Base-by-base conservation (phyloP, 116 monocot species). In the Papilionanthe hybrid region DNA sequence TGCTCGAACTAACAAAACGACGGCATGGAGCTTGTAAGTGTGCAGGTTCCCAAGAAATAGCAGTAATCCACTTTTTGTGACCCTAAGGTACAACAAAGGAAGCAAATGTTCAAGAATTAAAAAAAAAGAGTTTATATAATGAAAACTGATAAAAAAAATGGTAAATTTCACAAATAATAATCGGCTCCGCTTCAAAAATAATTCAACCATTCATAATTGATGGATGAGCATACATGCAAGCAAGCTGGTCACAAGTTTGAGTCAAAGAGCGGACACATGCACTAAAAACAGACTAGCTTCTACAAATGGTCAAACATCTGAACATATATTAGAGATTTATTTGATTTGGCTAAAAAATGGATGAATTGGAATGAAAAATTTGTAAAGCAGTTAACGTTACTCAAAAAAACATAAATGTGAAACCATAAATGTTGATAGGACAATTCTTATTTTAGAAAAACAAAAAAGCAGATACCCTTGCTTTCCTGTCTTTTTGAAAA, bases 11-110 rank as follows among this genome's bases (percentile, higher is more conserved):
- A 67, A 98, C 98, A 90, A 98, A 94, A 79, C 98, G 94, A n/a
- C 91, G 88, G 76, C 88, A 91, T 17, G 98, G 98, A 86, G 94
- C 88, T 87, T 88, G 86, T 85, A 98, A 80, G 77, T 98, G 98
- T 44, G 90, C 88, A 77, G 98, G 98, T 76, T 98, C 98, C 98
- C 98, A 98, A 77, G 98, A 91, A 82, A 98, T 85, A 81, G 86
- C 91, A 85, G 98, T 98, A 79, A 98, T 98, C 94, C 94, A 98
- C 76, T 98, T 98, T 77, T 93, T 94, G 85, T 98, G 98, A 10
- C 98, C 98, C 94, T 93, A 76, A 80, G 20, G 66, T 8, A n/a
- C 19, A 22, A 78, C 15, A 75, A 32, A 30, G 18, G 30, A 5
- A 73, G n/a, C 44, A 43, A n/a, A 2, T 44, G 20, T 73, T n/a